Evolutionary conservation across 2,329 filamentous ascomycete species (phyloP).

Genomic region (Colletotrichum gigasporum): DNA sequence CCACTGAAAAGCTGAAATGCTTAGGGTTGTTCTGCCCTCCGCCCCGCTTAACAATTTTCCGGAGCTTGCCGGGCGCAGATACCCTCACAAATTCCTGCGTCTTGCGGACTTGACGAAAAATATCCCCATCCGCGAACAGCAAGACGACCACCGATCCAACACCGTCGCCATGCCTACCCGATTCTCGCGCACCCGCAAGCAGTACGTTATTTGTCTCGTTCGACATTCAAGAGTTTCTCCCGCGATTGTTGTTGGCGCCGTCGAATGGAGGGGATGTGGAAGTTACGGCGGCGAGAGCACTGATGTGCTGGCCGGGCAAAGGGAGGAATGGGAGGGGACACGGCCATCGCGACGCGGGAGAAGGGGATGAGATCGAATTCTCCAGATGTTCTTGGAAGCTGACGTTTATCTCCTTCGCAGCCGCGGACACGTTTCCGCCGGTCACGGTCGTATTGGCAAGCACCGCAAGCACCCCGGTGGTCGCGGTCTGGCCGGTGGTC

Average conservation of each 20-base stretch:
- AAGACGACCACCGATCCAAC: conserved; percentile 35
- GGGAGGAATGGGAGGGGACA: not conserved
- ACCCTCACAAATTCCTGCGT: conserved; percentile 46
- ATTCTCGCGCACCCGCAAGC: conserved; percentile 81
- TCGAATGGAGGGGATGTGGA: conserved; percentile 3
- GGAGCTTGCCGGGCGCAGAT: conserved; percentile 45
- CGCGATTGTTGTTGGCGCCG: conserved; percentile 32
- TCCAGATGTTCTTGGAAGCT: conserved; percentile 17
- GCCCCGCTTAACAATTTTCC: conserved; percentile 47
- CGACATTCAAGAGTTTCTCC: conserved; percentile 17
- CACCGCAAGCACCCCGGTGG: conserved; percentile 91
- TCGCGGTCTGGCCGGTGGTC: conserved; percentile 95
- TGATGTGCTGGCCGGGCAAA: not conserved
- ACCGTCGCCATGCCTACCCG: conserved; percentile 65
- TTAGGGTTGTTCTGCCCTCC: conserved; percentile 55
- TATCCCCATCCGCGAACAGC: conserved; percentile 47
- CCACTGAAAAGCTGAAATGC: not conserved
- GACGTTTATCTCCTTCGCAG: conserved; percentile 53
- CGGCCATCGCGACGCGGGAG: conserved; percentile 12
- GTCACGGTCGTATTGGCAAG: conserved; percentile 98
- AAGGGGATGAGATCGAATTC: conserved; percentile 1
- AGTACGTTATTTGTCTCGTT: conserved; percentile 62
- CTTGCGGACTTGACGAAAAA: conserved; percentile 39
- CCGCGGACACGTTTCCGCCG: conserved; percentile 98
- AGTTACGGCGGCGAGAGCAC: not conserved